These are phyloP conservation scores for Teunomyces tritomae DNA, from an alignment of 805 yeast genomes.

Conservation along the genomic window DNA sequence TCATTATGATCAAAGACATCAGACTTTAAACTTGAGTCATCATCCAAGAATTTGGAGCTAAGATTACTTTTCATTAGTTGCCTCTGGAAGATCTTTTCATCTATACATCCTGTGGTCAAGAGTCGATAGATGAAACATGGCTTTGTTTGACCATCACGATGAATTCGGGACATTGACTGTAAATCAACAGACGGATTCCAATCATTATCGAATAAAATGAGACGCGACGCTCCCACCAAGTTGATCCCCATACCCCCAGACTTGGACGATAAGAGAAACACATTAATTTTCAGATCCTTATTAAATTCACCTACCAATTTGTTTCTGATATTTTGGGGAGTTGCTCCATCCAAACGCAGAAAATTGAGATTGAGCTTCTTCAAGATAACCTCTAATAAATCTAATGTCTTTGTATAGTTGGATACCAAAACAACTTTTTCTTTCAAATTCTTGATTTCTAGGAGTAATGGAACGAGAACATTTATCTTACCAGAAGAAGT, in stretches of 20 bases:
- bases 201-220: conserved; percentile 86
- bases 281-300: conserved; percentile 43
- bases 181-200: conserved; percentile 95
- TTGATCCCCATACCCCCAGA: conserved; percentile 95
- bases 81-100: conserved; percentile 90
- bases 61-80: conserved; percentile 81
- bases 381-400: conserved; percentile 62
- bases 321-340: conserved; percentile 65
- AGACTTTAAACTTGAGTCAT: conserved; percentile 43
- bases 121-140: conserved; percentile 82
- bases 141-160: conserved; percentile 84
- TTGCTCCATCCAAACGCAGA: conserved; percentile 79
- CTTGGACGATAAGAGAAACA: conserved; percentile 79
- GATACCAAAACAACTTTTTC: conserved; percentile 88
- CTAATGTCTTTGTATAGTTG: conserved; percentile 83
- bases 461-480: conserved; percentile 55
- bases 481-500: conserved; percentile 57
- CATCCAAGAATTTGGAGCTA: conserved; percentile 64
- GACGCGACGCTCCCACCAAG: conserved; percentile 82
- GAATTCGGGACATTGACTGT: conserved; percentile 95
- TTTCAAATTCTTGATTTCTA: conserved; percentile 38
- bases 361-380: conserved; percentile 48
- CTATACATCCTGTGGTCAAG: conserved; percentile 85
- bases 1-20: conserved; percentile 70
- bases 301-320: conserved; percentile 70